Conservation (phyloP, 768 basidiomycete genomes). For the Bullera alba region DNA sequence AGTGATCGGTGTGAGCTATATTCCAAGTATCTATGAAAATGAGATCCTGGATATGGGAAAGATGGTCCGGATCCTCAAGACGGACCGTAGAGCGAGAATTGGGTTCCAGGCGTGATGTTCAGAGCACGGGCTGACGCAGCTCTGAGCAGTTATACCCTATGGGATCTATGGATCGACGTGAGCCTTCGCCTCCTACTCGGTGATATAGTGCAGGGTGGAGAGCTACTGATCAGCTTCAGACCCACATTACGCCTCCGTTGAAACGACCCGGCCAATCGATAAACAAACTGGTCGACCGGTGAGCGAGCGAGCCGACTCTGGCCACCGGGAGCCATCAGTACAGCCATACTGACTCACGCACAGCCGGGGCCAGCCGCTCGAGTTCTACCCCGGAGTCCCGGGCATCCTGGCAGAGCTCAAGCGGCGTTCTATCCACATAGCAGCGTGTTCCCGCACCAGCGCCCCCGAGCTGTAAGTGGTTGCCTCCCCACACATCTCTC, state of each 20-base stretch:
- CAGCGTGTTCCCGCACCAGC: conserved; percentile 67
- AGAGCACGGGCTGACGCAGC: background rate
- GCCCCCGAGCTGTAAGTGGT: conserved; percentile 61
- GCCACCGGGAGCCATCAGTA: background rate
- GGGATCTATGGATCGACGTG: conserved; percentile 77
- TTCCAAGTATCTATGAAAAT: too few species aligned
- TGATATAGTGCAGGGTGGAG: background rate
- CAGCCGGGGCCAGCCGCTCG: conserved; percentile 56
- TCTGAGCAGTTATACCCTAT: conserved; percentile 65
- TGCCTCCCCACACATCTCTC: background rate
- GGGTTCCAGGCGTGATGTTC: background rate
- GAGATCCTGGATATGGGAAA: too few species aligned
- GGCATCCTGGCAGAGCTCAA: conserved; percentile 57
- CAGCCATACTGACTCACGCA: background rate
- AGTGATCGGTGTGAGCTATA: background rate
- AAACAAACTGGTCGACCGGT: conserved; percentile 45
- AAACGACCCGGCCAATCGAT: conserved; percentile 43
- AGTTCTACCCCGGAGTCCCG: conserved; percentile 72
- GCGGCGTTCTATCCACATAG: conserved; percentile 52
- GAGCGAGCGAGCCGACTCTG: conserved; percentile 1
- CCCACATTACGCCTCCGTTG: conserved; percentile 44
- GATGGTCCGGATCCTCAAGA: background rate
- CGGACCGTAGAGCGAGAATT: too few species aligned
- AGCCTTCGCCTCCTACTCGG: conserved; percentile 50
- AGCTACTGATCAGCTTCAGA: conserved; percentile 15